Evolutionary conservation across 2,329 filamentous ascomycete species (phyloP).

Genomic region (Fusarium nematophilum): DNA sequence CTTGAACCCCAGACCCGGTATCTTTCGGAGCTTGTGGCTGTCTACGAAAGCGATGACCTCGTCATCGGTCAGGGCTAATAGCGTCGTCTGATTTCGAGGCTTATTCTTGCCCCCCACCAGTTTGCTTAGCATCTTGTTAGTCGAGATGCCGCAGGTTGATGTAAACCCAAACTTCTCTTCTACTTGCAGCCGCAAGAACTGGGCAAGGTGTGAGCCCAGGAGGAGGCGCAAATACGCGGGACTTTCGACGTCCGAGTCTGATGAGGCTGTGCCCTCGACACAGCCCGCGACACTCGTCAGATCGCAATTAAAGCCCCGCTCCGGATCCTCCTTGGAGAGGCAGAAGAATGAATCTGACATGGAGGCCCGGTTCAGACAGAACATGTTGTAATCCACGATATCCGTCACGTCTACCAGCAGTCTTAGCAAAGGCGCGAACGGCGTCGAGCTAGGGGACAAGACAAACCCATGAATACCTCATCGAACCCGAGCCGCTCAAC

Average conservation of each 20-base stretch:
- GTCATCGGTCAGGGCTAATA: constrained; percentile 73
- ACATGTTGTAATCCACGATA: constrained; percentile 83
- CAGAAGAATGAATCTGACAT: constrained; percentile 81
- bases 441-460: background rate
- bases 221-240: constrained; percentile 70
- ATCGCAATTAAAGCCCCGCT: constrained; percentile 83
- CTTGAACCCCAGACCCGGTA: constrained; percentile 89
- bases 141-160: constrained; percentile 87
- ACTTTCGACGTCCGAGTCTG: constrained; percentile 45
- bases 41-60: constrained; percentile 78
- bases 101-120: constrained; percentile 87
- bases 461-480: constrained; percentile 72
- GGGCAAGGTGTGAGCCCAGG: constrained; percentile 84
- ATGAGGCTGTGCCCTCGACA: constrained; percentile 52
- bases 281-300: constrained; percentile 74
- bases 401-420: constrained; percentile 79
- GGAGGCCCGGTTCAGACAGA: constrained; percentile 74
- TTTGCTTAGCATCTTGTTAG: constrained; percentile 88
- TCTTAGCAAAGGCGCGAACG: constrained; percentile 12
- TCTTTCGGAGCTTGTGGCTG: constrained; percentile 77
- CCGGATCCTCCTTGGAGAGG: constrained; percentile 78
- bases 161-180: constrained; percentile 86
- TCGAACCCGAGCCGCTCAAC: constrained; percentile 90
- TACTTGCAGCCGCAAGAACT: constrained; percentile 76
- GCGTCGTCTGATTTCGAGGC: constrained; percentile 85